Evolutionary conservation across 2,329 filamentous ascomycete genomes (phyloP).

Genomic region (Claviceps africana): DNA sequence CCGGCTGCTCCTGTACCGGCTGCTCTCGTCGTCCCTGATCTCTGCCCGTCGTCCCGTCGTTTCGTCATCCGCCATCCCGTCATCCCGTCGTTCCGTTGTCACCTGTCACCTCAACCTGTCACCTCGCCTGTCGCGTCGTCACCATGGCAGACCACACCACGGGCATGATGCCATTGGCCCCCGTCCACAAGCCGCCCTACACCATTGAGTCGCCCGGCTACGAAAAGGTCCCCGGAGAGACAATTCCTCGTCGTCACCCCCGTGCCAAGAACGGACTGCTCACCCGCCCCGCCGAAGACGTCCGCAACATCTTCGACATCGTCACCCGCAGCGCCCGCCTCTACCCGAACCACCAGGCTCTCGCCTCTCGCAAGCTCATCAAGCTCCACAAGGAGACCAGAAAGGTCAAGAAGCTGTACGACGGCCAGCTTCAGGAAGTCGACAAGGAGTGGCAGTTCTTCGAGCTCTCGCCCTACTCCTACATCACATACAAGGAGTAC

Average conservation of each 20-base stretch:
- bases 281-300: constrained; percentile 49
- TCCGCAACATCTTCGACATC: constrained; percentile 68
- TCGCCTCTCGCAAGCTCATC: constrained; percentile 61
- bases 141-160: constrained; percentile 20
- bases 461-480: constrained; percentile 66
- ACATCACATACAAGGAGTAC: constrained; percentile 68
- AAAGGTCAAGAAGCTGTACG: constrained; percentile 77
- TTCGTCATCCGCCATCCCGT: background rate
- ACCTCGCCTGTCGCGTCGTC: background rate
- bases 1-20: background rate
- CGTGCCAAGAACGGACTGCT: constrained; percentile 57
- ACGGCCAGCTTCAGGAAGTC: constrained; percentile 64
- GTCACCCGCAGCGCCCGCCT: constrained; percentile 52
- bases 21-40: background rate
- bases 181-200: constrained; percentile 58
- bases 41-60: background rate
- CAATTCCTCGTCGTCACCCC: constrained; percentile 64
- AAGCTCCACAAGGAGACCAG: constrained; percentile 71
- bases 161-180: constrained; percentile 37
- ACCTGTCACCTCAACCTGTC: background rate
- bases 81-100: background rate
- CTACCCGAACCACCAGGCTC: constrained; percentile 48
- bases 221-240: constrained; percentile 63
- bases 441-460: constrained; percentile 89
- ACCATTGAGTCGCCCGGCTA: constrained; percentile 57